Conservation (phyloP, 1,139 yeast species). For the Zygoascus sp. region DNA sequence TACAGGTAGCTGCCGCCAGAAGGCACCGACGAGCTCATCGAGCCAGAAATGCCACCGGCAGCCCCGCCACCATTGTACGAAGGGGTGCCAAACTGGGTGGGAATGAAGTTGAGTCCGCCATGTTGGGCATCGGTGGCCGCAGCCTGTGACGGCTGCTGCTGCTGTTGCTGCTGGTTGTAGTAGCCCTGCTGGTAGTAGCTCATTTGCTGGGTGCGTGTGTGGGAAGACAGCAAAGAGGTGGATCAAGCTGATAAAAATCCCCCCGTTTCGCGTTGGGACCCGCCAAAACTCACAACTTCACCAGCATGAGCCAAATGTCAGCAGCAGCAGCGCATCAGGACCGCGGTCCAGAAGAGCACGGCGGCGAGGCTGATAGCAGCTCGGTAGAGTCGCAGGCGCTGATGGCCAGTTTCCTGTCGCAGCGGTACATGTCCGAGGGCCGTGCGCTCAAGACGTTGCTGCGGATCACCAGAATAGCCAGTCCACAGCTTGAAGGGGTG, state of each 20-base stretch:
- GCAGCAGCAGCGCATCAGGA: too few relatives aligned
- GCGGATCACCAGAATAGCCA: constrained; percentile 8
- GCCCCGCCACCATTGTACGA: constrained; percentile 20
- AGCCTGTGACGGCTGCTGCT: too few relatives aligned
- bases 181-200: constrained; percentile 10
- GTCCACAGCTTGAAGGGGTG: background rate
- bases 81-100: constrained; percentile 29
- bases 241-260: background rate
- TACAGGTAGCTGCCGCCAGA: constrained; percentile 19
- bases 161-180: constrained; percentile 1
- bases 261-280: too few relatives aligned
- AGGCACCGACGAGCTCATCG: constrained; percentile 10
- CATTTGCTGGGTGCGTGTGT: background rate
- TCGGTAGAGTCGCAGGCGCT: background rate
- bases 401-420: constrained; percentile 13
- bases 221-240: background rate
- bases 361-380: too few relatives aligned
- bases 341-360: too few relatives aligned
- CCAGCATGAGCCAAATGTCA: too few relatives aligned
- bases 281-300: too few relatives aligned
- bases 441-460: constrained; percentile 11
- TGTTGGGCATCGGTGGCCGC: constrained; percentile 11
- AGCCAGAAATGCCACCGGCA: constrained; percentile 23
- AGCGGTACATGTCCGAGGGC: constrained; percentile 11
- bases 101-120: constrained; percentile 31